Percentiles rank a stretch among this genome's conserved stretches.
These are phyloP conservation scores for Aspergillus amoenus DNA, from an alignment of 2,329 filamentous ascomycete genomes.

Conservation along the genomic window DNA sequence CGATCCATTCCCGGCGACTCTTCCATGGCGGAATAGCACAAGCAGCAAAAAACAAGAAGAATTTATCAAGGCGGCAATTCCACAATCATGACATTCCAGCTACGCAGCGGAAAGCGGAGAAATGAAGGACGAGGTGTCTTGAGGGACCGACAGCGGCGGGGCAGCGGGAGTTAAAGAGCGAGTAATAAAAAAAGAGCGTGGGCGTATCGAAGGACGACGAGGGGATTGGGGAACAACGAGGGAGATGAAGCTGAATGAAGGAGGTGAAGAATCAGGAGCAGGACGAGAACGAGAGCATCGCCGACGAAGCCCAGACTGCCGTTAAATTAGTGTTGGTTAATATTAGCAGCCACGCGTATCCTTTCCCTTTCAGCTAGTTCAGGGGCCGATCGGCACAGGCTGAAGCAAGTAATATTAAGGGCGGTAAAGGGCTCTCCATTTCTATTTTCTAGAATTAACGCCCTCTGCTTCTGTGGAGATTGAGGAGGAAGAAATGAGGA, in stretches of 20 bases:
- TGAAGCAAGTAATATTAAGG: background rate
- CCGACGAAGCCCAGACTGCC: constrained; percentile 9
- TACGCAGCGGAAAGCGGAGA: background rate
- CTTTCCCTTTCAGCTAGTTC: constrained; percentile 17
- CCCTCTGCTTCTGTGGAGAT: no score
- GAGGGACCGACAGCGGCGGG: background rate
- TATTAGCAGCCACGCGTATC: constrained; percentile 17
- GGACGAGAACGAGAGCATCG: constrained; percentile 4
- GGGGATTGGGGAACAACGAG: constrained; percentile 1
- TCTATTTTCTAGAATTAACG: background rate
- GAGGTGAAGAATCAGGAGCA: constrained; percentile 1
- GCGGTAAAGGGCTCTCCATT: background rate
- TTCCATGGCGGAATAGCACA: constrained; percentile 30
- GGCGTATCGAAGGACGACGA: background rate
- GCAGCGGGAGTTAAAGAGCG: background rate
- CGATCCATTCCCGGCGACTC: constrained; percentile 31
- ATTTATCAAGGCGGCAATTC: constrained; percentile 5
- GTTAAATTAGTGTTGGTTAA: constrained; percentile 13
- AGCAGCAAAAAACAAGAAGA: background rate
- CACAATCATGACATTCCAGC: constrained; percentile 17
- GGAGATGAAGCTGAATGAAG: background rate
- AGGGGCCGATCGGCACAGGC: constrained; percentile 14
- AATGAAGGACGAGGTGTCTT: constrained; percentile 5
- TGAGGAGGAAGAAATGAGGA: no score
- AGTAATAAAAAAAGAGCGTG: background rate